Evolutionary conservation across 495 filamentous ascomycete genomes (phyloP), one percentile per base, ranked within the genome.

Genomic region (Podospora appendiculata): DNA sequence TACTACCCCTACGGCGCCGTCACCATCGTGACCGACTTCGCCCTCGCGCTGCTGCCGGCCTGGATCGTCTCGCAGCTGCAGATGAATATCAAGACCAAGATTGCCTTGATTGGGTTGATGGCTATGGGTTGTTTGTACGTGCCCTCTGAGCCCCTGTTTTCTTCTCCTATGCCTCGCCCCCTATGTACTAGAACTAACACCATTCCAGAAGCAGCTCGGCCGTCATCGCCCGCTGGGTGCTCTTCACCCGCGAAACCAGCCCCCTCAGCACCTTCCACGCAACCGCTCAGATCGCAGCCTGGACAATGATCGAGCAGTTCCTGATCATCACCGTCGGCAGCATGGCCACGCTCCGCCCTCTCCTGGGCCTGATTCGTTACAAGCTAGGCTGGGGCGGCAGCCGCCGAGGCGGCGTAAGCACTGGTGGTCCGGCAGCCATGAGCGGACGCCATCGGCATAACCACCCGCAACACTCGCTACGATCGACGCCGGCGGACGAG

Each of bases 61-160:
- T 67, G 60, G 41, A 54, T 70, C 39, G 52, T 72, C 6, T 64
- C 50, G 47, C 53, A 58, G 16, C 54, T 71, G 12, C 55, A 70
- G 41, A 68, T 72, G 59, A 55, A 56, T 32, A 18, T 3, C 1
- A 48, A 47, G 38, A 58, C 56, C 9, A 68, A 66, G 46, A 0
- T 57, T 0, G 53, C 53, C 10, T n/a, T 68, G 14, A 53, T 50
- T 14, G 32, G 39, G 1, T 39, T 68, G 4, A 52, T 68, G 52
- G 54, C 48, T 0, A 7, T 63, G 13, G 64, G 60, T 40, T 55
- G 51, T 13, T 8, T 65, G 64, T 67, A 56, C n/a, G 62, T 64
- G n/a, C n/a, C n/a, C n/a, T n/a, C n/a, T n/a, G n/a, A n/a, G n/a
- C n/a, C n/a, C n/a, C n/a, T n/a, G n/a, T n/a, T n/a, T 16, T 38